phyloP scores from a whole-genome alignment of 192 early-diverging fungal genomes.

The Oehlia diaphana region DNA sequence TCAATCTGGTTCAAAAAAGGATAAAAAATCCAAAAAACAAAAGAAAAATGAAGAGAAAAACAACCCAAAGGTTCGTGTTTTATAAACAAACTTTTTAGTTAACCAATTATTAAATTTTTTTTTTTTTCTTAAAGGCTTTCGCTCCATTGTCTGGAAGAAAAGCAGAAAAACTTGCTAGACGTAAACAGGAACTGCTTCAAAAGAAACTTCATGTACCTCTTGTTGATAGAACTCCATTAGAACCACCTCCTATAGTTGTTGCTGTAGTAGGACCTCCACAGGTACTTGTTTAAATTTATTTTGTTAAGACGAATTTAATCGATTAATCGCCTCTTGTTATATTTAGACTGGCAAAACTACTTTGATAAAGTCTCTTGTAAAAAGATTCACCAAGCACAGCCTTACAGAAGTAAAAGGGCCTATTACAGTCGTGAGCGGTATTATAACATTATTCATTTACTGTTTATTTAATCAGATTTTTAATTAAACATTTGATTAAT shows the following conservation, averaged over 20 bases:
- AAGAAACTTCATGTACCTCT: slow-evolving; percentile 94
- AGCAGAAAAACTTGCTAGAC: slow-evolving; percentile 76
- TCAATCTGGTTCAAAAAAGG: slow-evolving; percentile 84
- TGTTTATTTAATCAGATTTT: background rate
- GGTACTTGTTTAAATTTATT: slow-evolving; percentile 44
- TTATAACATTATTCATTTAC: background rate
- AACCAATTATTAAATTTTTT: background rate
- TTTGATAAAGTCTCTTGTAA: slow-evolving; percentile 94
- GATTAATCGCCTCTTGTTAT: background rate
- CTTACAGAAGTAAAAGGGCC: slow-evolving; percentile 91
- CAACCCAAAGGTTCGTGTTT: slow-evolving; percentile 73
- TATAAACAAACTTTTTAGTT: slow-evolving; percentile 5
- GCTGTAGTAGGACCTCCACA: slow-evolving; percentile 95
- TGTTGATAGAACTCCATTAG: slow-evolving; percentile 88
- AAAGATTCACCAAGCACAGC: slow-evolving; percentile 93
- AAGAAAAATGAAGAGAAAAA: slow-evolving; percentile 78
- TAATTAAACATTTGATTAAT: background rate
- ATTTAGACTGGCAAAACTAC: slow-evolving; percentile 91
- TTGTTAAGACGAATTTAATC: background rate
- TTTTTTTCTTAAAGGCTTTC: slow-evolving; percentile 58
- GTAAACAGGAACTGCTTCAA: slow-evolving; percentile 84
- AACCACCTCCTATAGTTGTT: slow-evolving; percentile 89
- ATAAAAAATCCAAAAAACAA: slow-evolving; percentile 78
- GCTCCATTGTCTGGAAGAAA: slow-evolving; percentile 67
- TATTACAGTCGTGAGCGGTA: slow-evolving; percentile 92